These are phyloP conservation scores for Cercospora janseana DNA, from an alignment of 2,329 filamentous ascomycete genomes.

Conservation along the genomic window DNA sequence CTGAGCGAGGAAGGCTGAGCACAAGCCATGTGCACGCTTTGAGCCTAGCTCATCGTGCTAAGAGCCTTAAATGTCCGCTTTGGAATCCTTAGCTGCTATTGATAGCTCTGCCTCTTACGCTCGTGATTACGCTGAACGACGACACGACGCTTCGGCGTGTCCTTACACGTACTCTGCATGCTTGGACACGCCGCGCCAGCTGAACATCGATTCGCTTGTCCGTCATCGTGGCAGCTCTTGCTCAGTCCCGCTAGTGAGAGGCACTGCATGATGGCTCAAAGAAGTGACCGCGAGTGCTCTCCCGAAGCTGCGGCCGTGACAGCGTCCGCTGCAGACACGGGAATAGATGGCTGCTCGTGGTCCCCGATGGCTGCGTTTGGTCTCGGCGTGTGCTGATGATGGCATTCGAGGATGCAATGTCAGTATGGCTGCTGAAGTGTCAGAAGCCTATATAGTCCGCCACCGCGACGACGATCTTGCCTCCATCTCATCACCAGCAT, in stretches of 20 bases:
- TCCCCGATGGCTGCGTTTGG: not conserved
- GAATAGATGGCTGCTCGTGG: constrained; percentile 18
- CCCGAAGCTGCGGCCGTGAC: constrained; percentile 14
- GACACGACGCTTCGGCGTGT: not conserved
- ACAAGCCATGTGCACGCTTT: not conserved
- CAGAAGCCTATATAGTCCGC: constrained; percentile 24
- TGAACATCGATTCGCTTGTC: constrained; percentile 1
- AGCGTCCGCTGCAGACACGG: constrained; percentile 23
- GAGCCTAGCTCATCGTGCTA: not conserved
- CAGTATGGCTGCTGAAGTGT: not conserved
- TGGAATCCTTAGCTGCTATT: constrained; percentile 10
- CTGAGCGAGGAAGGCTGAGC: constrained; percentile 6
- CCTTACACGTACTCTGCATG: constrained; percentile 4
- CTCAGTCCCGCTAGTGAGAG: constrained; percentile 13
- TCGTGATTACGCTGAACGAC: constrained; percentile 4
- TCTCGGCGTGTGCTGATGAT: constrained; percentile 3
- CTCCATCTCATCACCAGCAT: constrained; percentile 19
- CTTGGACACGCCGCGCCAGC: not conserved
- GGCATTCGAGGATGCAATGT: not conserved
- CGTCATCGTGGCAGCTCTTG: constrained; percentile 7
- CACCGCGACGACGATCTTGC: not conserved
- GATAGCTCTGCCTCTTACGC: constrained; percentile 2
- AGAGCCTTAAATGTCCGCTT: constrained; percentile 5
- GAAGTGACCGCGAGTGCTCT: constrained; percentile 6
- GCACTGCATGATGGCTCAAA: constrained; percentile 20